These are phyloP conservation scores for Sugiyamaella americana DNA, from an alignment of 805 yeast genomes.

Conservation along the genomic window DNA sequence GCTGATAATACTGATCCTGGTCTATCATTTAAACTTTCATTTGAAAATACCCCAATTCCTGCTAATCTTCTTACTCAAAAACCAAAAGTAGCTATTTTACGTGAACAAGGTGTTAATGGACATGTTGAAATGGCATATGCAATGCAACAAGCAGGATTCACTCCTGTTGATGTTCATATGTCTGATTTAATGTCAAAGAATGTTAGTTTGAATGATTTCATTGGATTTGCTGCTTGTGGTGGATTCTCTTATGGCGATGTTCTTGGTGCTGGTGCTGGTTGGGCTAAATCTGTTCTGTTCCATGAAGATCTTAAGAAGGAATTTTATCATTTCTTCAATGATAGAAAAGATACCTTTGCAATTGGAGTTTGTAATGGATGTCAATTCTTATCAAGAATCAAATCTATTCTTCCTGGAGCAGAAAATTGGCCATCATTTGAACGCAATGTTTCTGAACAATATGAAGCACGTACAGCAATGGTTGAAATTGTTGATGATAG, in stretches of 20 bases:
- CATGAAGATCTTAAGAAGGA: conserved; percentile 69
- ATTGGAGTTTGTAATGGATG: conserved; percentile 99
- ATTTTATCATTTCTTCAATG: conserved; percentile 75
- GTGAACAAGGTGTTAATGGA: conserved; percentile 98
- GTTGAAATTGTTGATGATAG: conserved; percentile 65
- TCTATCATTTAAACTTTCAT: conserved; percentile 72
- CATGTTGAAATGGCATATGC: conserved; percentile 99
- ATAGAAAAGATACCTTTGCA: conserved; percentile 87
- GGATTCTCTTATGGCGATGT: conserved; percentile 99
- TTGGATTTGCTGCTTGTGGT: conserved; percentile 97
- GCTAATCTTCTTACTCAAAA: conserved; percentile 30
- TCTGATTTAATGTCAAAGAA: conserved; percentile 75
- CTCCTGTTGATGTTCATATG: conserved; percentile 94
- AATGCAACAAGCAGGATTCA: conserved; percentile 91
- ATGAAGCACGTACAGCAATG: conserved; percentile 91
- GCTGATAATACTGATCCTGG: conserved; percentile 87
- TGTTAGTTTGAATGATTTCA: conserved; percentile 69
- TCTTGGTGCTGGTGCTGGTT: conserved; percentile 96
- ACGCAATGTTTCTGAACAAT: conserved; percentile 86
- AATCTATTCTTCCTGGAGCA: conserved; percentile 84
- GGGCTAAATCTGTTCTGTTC: conserved; percentile 95
- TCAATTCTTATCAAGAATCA: conserved; percentile 85
- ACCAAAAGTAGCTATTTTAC: conserved; percentile 91
- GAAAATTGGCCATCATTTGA: conserved; percentile 96
- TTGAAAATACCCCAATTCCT: conserved; percentile 37